A percentile compares a stretch with the other conserved stretches of the same genome.
These are phyloP conservation scores for Ustilago sp. DNA, from an alignment of 1,284 basidiomycete species.

Conservation along the genomic window DNA sequence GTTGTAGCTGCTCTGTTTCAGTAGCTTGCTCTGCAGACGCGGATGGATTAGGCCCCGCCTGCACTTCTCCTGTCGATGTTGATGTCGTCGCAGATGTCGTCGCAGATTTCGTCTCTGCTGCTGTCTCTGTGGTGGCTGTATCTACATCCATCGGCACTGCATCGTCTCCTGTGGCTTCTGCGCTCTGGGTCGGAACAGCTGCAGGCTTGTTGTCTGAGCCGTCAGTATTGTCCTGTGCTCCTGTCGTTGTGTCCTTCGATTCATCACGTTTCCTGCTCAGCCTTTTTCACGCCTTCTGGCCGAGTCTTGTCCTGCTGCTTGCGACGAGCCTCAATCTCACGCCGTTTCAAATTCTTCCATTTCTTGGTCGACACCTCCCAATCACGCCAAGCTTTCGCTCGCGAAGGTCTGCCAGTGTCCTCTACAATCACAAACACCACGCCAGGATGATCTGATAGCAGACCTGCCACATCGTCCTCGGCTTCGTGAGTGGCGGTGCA, in stretches of 20 bases:
- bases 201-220: neutral
- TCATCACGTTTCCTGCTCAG: neutral
- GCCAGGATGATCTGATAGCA: constrained; percentile 48
- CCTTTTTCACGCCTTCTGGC: neutral
- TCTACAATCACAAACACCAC: constrained; percentile 55
- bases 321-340: constrained; percentile 22
- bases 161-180: neutral
- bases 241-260: neutral
- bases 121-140: constrained; percentile 6
- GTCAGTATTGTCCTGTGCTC: neutral
- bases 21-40: neutral
- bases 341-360: constrained; percentile 40
- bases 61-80: neutral
- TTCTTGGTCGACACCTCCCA: constrained; percentile 43
- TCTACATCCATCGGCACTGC: constrained; percentile 40
- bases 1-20: neutral
- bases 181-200: neutral
- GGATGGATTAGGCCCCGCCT: neutral
- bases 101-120: neutral
- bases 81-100: neutral
- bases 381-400: constrained; percentile 48
- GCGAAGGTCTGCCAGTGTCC: constrained; percentile 45
- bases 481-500: constrained; percentile 46
- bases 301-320: constrained; percentile 13
- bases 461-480: constrained; percentile 54